Evolutionary conservation across 2,329 filamentous ascomycete genomes (phyloP).

Genomic region (Penicillium thymicola): DNA sequence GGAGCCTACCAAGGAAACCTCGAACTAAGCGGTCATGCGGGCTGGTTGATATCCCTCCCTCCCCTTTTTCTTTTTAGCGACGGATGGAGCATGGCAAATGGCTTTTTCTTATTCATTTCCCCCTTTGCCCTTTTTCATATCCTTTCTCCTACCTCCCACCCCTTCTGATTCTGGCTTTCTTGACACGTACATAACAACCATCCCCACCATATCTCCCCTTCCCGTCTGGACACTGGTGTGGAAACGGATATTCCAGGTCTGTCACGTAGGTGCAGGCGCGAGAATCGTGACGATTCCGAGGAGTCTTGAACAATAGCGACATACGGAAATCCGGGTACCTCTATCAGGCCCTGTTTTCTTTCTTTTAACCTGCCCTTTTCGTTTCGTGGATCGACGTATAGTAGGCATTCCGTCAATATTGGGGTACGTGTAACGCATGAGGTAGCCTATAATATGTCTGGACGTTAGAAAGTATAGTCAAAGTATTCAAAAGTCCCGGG

Average conservation of each 20-base stretch:
- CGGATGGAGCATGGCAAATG: conserved; percentile 28
- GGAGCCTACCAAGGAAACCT: conserved; percentile 5
- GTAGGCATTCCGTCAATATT: background rate
- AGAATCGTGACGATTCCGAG: conserved; percentile 10
- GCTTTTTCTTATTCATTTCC: conserved; percentile 21
- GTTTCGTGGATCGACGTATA: background rate
- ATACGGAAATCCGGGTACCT: conserved; percentile 13
- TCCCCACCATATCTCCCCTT: background rate
- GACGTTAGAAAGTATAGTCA: background rate
- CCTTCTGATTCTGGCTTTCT: background rate
- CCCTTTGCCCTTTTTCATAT: conserved; percentile 8
- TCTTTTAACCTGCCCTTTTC: background rate
- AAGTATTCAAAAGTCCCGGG: background rate
- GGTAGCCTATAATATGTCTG: background rate
- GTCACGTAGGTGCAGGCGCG: conserved; percentile 11
- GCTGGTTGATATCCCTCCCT: conserved; percentile 12
- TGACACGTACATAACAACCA: conserved; percentile 20
- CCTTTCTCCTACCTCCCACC: conserved; percentile 1
- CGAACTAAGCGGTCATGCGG: conserved; percentile 9
- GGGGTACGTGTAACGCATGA: too few species aligned
- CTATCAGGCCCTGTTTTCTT: conserved; percentile 7
- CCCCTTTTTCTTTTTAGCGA: conserved; percentile 23
- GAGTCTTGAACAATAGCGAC: conserved; percentile 11
- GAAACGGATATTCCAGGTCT: conserved; percentile 6
- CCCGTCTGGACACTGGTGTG: background rate